Base-by-base conservation (phyloP, 345 rosid species). In the Microcos paniculata region DNA sequence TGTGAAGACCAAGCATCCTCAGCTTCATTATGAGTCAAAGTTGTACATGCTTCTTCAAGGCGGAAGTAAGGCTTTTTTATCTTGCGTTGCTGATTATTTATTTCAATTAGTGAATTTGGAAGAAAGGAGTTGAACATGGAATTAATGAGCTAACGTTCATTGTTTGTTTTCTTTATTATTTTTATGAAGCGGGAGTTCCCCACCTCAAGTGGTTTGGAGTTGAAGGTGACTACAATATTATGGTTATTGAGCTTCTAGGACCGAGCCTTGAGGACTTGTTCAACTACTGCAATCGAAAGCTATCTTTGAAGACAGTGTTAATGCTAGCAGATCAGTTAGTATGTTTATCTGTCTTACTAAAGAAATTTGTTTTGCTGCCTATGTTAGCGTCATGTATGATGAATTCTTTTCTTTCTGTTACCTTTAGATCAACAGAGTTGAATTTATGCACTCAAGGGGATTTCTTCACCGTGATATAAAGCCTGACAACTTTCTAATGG, bases 401-500 rank as follows among this genome's bases (percentile, higher is more conserved):
- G 38, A 66, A 63, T 61, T 70, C 49, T 31, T 56, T 3, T 18
- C 58, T 74, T 31, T 56, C 24, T 62, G 31, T 9, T 51, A 31
- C 62, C 59, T 71, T 45, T 79, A 91, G 99, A 84, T 95, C 82
- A 89, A 90, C 74, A 90, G 99, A 82, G 91, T 96, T 75, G 99
- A 93, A 82, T 96, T 86, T 79, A 92, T 96, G 97, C 99, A 96
- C 76, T 86, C 92, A 21, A 94, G 91, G 74, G 96, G 96, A 40
- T 93, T 93, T 82, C 93, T 96, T 77, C 99, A 96, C 76, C 98
- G 99, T 63, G 99, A 96, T 82, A 90, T 95, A 72, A 96, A 96
- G 84, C 99, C 99, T 70, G 99, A 93, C 84, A 95, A 93, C 87
- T 95, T 95, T 77, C 88, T 93, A 78, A 93, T 95, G 98, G 99